Evolutionary conservation across 352 stramenopile species (phyloP), one percentile per base, ranked within the genome.

Genomic region (Phytophthora capsici): DNA sequence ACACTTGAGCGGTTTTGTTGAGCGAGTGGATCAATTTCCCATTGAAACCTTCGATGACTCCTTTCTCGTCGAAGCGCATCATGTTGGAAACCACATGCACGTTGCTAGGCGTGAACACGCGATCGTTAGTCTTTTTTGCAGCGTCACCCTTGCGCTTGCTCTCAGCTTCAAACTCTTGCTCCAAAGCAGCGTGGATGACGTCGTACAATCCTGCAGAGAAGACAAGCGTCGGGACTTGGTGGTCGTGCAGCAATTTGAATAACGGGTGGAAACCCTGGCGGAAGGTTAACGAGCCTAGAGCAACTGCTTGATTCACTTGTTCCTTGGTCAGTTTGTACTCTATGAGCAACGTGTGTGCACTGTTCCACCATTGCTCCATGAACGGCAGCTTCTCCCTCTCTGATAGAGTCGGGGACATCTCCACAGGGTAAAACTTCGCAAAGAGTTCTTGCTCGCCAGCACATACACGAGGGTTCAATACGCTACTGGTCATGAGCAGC

Each of bases 51-150:
- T 81, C 56, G 50, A 88, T 71, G 0, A 65, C 36, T 3, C 79
- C 82, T 0, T 70, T 25, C 12, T 66, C 65, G 44, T 87, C 66
- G 48, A 91, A 91, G 10, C 71, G 56, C 84, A 93, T 93, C 75
- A 93, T 87, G 63, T 91, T 91, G 37, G 80, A 88, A 25, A 93
- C 78, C 14, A 93, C 80, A 51, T 90, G 84, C 22, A 93, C 73
- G 44, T 93, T 93, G 17, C 20, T 59, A 16, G 77, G 78, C n/a
- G 37, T 72, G 9, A 40, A 63, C 13, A 23, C 7, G 13, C 58
- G 14, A 22, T 50, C 25, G 2, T 47, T 36, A 28, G 14, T n/a
- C 12, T 6, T 16, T 13, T n/a, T 14, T 13, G 32, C 10, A 7
- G 17, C 30, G 25, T 4, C 23, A 40, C 16, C 63, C 55, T 26